Base-by-base conservation (phyloP, 164 flowering plant species). In the Dillenia turbinata region DNA sequence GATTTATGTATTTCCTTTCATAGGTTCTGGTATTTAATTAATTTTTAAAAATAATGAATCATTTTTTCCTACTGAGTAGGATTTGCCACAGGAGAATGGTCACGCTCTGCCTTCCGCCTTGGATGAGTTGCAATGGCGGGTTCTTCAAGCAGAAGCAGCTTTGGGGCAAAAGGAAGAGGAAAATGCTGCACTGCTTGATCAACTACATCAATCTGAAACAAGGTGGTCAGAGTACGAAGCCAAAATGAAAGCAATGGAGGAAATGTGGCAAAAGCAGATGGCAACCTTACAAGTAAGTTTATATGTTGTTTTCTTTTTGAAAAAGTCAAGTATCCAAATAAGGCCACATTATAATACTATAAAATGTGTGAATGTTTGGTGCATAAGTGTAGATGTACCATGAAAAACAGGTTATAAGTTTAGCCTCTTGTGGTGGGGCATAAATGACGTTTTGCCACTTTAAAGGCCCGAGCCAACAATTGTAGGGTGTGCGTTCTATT, bases 161-260 rank as follows among this genome's bases (percentile, higher is more conserved):
- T 43, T 88, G 51, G 79, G 70, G 55, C 69, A 75, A 67, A 90
- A 87, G 77, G 95, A 88, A 71, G 82, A 85, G 62, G 92, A 92
- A 77, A 92, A 90, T 76, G 73, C 74, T 52, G 77, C 79, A 52
- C 61, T 92, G 77, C 74, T 67, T 55, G 77, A 79, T 59, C 79
- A 82, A 50, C 67, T 90, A 55, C 69, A 64, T 63, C 84, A 86
- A 69, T 78, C 54, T 49, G 90, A 89, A 62, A 64, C 46, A 10
- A 83, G 80, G 71, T 88, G 98, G 93, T 71, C 69, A 15, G 90
- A 88, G 11, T 82, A 85, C 61, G 98, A 92, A 70, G 75, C 73
- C 15, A 90, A 82, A 76, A 92, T 88, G 89, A 87, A 81, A 70
- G 68, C 84, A 59, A 84, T 85, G 93, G 96, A 92, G 78, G 92